phyloP scores from a whole-genome alignment of 495 filamentous ascomycete species.

The Neurospora hispaniola region DNA sequence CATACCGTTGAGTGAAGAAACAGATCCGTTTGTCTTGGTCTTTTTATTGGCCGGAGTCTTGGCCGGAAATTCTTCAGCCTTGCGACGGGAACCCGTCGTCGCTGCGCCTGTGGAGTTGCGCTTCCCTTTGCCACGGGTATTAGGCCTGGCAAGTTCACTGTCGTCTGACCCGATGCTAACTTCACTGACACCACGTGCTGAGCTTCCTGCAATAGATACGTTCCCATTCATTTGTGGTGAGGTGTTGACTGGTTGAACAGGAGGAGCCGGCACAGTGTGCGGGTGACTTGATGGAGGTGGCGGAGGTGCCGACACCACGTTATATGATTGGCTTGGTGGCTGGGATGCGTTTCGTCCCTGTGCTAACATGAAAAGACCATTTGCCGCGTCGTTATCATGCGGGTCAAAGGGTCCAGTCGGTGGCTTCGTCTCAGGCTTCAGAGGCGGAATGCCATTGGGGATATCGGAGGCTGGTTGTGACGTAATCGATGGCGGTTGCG shows the following conservation, averaged over 20 bases:
- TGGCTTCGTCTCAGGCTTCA: constrained; percentile 35
- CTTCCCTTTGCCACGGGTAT: constrained; percentile 59
- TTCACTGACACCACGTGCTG: constrained; percentile 52
- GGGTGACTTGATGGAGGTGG: constrained; percentile 37
- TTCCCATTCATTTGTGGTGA: constrained; percentile 42
- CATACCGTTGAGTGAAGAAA: constrained; percentile 24
- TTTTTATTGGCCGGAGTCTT: constrained; percentile 65
- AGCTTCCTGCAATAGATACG: constrained; percentile 31
- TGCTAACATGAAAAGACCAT: constrained; percentile 85
- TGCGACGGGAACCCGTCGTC: constrained; percentile 54
- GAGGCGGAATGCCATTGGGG: constrained; percentile 24
- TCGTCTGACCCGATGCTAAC: constrained; percentile 65
- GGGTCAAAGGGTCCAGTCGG: constrained; percentile 58
- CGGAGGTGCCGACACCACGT: constrained; percentile 18
- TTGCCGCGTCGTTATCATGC: constrained; percentile 91
- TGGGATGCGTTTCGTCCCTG: constrained; percentile 52
- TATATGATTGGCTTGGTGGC: constrained; percentile 38
- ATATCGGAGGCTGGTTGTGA: constrained; percentile 39
- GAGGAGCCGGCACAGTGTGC: constrained; percentile 18
- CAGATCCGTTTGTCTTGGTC: constrained; percentile 47
- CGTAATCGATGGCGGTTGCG: constrained; percentile 22
- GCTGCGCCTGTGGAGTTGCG: constrained; percentile 32
- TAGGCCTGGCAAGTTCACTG: constrained; percentile 51
- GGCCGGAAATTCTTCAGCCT: constrained; percentile 61
- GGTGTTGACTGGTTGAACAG: constrained; percentile 32